Evolutionary conservation across 169 alveolate genomes (phyloP), one percentile per base, ranked within the genome.

Genomic region (Plasmodium relictum): DNA sequence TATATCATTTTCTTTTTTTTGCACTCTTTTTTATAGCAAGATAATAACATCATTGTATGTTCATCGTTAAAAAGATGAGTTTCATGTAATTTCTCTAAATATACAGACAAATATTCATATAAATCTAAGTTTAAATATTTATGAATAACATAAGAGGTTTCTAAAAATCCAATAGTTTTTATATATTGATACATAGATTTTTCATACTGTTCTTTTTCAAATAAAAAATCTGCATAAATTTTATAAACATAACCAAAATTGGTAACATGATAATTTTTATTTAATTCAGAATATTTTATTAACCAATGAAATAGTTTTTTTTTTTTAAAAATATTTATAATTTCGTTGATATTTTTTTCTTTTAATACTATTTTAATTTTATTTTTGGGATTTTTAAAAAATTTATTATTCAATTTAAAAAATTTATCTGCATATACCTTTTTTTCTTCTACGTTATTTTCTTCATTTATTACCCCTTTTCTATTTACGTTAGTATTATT

Each of bases 161-260:
- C 89, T 58, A 78, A 70, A 56, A 20, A 78, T 6, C 68, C 76
- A 63, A 78, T 78, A 20, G 89, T 78, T 20, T 78, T 50, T 20
- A 78, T 78, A 69, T 78, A 78, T 58, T 78, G 71, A 45, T 78
- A 26, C 70, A 78, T 63, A 42, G 89, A 74, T 41, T 31, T 24
- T 56, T 78, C 89, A 24, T 78, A 65, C 24, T 63, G 70, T 16
- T 78, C 89, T 59, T 78, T 78, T 78, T 78, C 89, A 42, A 78
- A 78, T 65, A 78, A 78, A 65, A 78, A 78, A 65, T 78, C 89
- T 12, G 89, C 89, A 78, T 78, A 78, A 63, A 78, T 63, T 20
- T 58, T 66, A 52, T 78, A 76, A 18, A 78, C 58, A 63, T 48
- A 69, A 22, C 59, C 26, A n/a, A 78, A 48, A 58, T 78, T 65